A percentile compares a stretch with the other conserved stretches of the same genome.
Conservation (phyloP, 352 stramenopile species). For the Thalassiosira hispida region DNA sequence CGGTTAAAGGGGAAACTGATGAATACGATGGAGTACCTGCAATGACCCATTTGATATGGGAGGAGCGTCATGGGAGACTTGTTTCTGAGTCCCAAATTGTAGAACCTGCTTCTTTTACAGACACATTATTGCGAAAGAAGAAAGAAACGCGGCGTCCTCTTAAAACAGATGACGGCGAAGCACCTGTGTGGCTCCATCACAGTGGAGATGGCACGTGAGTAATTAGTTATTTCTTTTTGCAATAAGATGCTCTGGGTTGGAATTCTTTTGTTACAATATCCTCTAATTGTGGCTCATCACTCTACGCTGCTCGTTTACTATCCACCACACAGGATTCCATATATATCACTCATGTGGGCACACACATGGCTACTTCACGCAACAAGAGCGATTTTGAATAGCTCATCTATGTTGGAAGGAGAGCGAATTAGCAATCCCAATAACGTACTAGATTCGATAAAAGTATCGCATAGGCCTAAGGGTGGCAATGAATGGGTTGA, state of each 20-base stretch:
- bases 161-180: slow-evolving; percentile 22
- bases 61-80: slow-evolving; percentile 62
- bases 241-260: too few relatives aligned
- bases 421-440: slow-evolving; percentile 55
- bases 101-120: slow-evolving; percentile 48
- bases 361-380: slow-evolving; percentile 85
- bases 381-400: slow-evolving; percentile 58
- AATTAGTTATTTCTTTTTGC: too few relatives aligned
- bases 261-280: too few relatives aligned
- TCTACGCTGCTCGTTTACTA: too few relatives aligned
- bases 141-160: slow-evolving; percentile 60
- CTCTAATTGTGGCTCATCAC: too few relatives aligned
- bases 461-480: slow-evolving; percentile 72
- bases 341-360: slow-evolving; percentile 69
- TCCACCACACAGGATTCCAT: too few relatives aligned
- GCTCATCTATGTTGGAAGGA: slow-evolving; percentile 42
- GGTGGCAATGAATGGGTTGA: slow-evolving; percentile 79
- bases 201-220: slow-evolving; percentile 81
- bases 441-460: slow-evolving; percentile 76
- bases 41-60: slow-evolving; percentile 64
- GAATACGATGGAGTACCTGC: slow-evolving; percentile 59
- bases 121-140: slow-evolving; percentile 67
- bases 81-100: slow-evolving; percentile 51
- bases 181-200: slow-evolving; percentile 51
- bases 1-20: slow-evolving; percentile 16